These are phyloP conservation scores for Pseudogymnoascus sp. DNA, from an alignment of 2,329 filamentous ascomycete genomes.

Conservation along the genomic window DNA sequence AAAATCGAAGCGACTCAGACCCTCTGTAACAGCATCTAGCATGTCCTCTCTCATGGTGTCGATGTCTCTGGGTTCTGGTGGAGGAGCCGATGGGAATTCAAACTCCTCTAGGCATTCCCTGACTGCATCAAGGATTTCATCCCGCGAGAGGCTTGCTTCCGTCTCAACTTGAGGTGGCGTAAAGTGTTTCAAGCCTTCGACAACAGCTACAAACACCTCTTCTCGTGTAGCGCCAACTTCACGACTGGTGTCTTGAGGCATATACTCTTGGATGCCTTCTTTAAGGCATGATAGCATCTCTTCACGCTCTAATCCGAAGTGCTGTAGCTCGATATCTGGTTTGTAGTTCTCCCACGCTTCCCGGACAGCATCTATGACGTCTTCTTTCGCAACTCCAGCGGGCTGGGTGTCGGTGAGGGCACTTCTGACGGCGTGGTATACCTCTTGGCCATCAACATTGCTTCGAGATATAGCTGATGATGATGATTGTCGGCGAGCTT, in stretches of 20 bases:
- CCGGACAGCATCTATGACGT: slow-evolving; percentile 76
- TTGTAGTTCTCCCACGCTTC: slow-evolving; percentile 94
- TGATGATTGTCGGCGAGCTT: slow-evolving; percentile 62
- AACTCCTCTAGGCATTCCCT: slow-evolving; percentile 81
- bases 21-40: slow-evolving; percentile 54
- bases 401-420: slow-evolving; percentile 50
- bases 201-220: slow-evolving; percentile 75
- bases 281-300: slow-evolving; percentile 81
- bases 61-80: slow-evolving; percentile 43
- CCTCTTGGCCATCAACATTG: slow-evolving; percentile 69
- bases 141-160: slow-evolving; percentile 60
- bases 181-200: slow-evolving; percentile 78
- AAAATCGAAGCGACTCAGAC: slow-evolving; percentile 43
- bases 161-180: slow-evolving; percentile 63
- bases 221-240: slow-evolving; percentile 61
- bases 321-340: slow-evolving; percentile 82
- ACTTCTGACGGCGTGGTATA: slow-evolving; percentile 75
- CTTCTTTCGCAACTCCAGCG: slow-evolving; percentile 60
- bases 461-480: slow-evolving; percentile 53
- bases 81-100: slow-evolving; percentile 59
- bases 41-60: slow-evolving; percentile 55
- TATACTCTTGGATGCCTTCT: slow-evolving; percentile 74
- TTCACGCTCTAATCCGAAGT: slow-evolving; percentile 81
- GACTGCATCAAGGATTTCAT: slow-evolving; percentile 77
- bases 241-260: slow-evolving; percentile 32